These are phyloP conservation scores for Candida glucosophila DNA, from an alignment of 1,139 yeast genomes.

Conservation along the genomic window DNA sequence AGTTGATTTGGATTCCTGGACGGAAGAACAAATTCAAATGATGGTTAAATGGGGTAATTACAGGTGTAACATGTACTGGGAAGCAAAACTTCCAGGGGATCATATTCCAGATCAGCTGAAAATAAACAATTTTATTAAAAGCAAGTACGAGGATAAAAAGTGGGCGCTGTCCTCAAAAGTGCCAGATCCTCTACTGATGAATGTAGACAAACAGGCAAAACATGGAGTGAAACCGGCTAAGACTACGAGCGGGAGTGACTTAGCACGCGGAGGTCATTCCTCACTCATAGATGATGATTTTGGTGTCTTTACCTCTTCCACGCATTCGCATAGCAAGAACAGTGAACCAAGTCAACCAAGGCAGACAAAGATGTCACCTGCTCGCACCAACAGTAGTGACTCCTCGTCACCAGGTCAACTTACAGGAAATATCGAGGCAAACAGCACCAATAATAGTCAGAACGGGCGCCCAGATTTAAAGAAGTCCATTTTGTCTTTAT, in stretches of 20 bases:
- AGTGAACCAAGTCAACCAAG: background rate
- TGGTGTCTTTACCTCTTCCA: slow-evolving; percentile 20
- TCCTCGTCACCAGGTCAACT: slow-evolving; percentile 21
- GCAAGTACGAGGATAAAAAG: slow-evolving; percentile 83
- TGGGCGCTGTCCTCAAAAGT: slow-evolving; percentile 54
- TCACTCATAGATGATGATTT: slow-evolving; percentile 30
- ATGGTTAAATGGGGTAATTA: slow-evolving; percentile 85
- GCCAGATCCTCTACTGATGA: slow-evolving; percentile 51
- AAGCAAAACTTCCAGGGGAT: slow-evolving; percentile 57
- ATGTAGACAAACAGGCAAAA: slow-evolving; percentile 1
- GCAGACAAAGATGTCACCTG: slow-evolving; percentile 5
- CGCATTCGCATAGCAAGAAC: background rate
- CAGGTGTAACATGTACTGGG: slow-evolving; percentile 77
- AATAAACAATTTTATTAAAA: slow-evolving; percentile 80
- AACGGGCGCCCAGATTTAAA: slow-evolving; percentile 57
- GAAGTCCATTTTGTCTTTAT: slow-evolving; percentile 81
- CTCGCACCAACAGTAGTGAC: slow-evolving; percentile 14
- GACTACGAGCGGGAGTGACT: background rate
- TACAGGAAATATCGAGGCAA: slow-evolving; percentile 29
- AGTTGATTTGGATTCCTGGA: slow-evolving; percentile 94
- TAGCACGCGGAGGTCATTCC: slow-evolving; percentile 1
- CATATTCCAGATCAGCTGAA: slow-evolving; percentile 81
- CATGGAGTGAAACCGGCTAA: background rate
- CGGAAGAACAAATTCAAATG: slow-evolving; percentile 78
- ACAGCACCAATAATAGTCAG: slow-evolving; percentile 9